Conservation (phyloP, 2,329 filamentous ascomycete species). For the Colletotrichum zoysiae region DNA sequence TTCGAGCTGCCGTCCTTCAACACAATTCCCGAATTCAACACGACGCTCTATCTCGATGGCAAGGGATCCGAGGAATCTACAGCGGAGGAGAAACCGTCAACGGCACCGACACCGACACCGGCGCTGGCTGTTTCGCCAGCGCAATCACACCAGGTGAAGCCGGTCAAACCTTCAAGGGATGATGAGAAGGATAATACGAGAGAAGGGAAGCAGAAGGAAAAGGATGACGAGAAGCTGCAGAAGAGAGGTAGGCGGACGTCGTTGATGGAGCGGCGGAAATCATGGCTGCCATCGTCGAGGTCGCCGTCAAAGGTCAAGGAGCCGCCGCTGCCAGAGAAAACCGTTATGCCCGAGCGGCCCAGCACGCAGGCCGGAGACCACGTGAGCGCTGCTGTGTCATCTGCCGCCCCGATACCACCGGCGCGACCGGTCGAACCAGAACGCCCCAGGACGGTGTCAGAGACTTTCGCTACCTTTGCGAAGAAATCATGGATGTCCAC, state of each 20-base stretch:
- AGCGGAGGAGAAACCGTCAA: conserved; percentile 47
- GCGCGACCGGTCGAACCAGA: conserved; percentile 48
- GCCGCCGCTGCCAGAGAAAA: conserved; percentile 46
- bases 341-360: conserved; percentile 40
- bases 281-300: conserved; percentile 65
- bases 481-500: conserved; percentile 64
- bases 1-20: conserved; percentile 69
- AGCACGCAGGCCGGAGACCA: conserved; percentile 40
- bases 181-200: conserved; percentile 36
- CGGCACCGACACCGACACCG: conserved; percentile 3
- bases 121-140: background rate
- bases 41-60: conserved; percentile 56
- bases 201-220: conserved; percentile 38
- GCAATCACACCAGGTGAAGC: conserved; percentile 24
- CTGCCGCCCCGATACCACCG: conserved; percentile 28
- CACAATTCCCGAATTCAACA: conserved; percentile 62
- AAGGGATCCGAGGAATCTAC: conserved; percentile 43
- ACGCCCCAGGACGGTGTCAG: conserved; percentile 55
- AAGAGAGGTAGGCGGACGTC: conserved; percentile 57
- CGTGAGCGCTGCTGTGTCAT: conserved; percentile 27
- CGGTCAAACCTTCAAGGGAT: conserved; percentile 26
- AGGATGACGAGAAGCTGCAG: conserved; percentile 26
- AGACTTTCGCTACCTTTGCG: conserved; percentile 64
- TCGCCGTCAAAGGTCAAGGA: conserved; percentile 54
- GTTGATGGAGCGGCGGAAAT: conserved; percentile 62